Percentiles rank a stretch among this genome's conserved stretches.
Conservation (phyloP, 1,284 basidiomycete species). For the Sporisorium reilianum region DNA sequence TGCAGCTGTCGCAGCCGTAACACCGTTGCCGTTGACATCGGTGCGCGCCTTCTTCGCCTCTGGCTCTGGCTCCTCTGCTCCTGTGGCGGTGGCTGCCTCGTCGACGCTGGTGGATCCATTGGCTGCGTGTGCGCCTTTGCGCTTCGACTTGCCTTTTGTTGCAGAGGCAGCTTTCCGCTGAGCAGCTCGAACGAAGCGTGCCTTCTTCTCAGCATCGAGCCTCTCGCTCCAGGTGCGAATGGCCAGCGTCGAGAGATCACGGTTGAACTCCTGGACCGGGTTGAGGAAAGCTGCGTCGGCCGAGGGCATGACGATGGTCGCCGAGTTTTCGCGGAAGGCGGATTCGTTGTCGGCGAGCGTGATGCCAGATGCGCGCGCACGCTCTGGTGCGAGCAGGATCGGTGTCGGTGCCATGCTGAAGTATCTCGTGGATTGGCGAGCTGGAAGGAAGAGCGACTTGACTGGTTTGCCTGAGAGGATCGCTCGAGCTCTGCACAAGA, state of each 20-base stretch:
- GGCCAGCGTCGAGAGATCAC: slow-evolving; percentile 89
- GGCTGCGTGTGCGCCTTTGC: slow-evolving; percentile 16
- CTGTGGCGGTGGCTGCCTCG: neutral
- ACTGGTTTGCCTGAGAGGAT: slow-evolving; percentile 4
- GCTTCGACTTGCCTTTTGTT: slow-evolving; percentile 48
- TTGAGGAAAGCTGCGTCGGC: slow-evolving; percentile 81
- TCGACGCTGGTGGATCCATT: slow-evolving; percentile 10
- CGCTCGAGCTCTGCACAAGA: slow-evolving; percentile 20
- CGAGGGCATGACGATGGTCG: slow-evolving; percentile 67
- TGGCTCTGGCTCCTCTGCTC: slow-evolving; percentile 15
- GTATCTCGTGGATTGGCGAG: neutral
- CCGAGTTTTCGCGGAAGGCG: slow-evolving; percentile 65
- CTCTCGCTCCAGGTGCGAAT: slow-evolving; percentile 87
- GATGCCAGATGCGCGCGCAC: slow-evolving; percentile 56
- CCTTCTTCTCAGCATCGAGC: slow-evolving; percentile 77
- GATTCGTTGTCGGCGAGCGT: slow-evolving; percentile 57
- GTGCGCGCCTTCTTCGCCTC: slow-evolving; percentile 26
- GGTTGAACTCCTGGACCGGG: slow-evolving; percentile 98
- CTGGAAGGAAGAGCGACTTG: slow-evolving; percentile 17
- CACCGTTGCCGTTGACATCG: slow-evolving; percentile 12
- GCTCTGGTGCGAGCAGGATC: slow-evolving; percentile 55
- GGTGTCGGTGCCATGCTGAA: slow-evolving; percentile 64
- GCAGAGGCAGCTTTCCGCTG: slow-evolving; percentile 50
- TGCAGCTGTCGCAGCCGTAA: slow-evolving; percentile 5
- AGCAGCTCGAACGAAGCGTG: slow-evolving; percentile 74